Evolutionary conservation across 2,329 filamentous ascomycete species (phyloP), one percentile per base, ranked within the genome.

Genomic region (Venturia carpophila): DNA sequence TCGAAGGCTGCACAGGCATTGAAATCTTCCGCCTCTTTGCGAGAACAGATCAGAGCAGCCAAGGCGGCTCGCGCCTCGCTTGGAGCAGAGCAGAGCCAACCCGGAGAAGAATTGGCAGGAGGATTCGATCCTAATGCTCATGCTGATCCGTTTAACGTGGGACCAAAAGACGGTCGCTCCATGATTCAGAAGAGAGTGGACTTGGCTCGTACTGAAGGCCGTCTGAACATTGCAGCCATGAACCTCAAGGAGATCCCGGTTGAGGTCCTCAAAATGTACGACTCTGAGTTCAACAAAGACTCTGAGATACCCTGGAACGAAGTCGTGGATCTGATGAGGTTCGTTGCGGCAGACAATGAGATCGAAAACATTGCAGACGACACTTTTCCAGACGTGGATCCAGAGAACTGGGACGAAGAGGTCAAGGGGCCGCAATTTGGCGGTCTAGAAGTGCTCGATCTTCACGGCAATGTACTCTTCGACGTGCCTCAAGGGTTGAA

Each of bases 11-110:
- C 71, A 55, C 68, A 69, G 7, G 74, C 75, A 0, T 76, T 79
- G 6, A 94, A 90, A 70, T 92, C 92, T 0, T 97, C 93, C 0
- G 80, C 84, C 19, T 87, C 92, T 0, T 78, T 99, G 17, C 86
- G 94, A 42, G 91, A 97, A 63, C 92, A 94, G 64, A 97, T 97
- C 68, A 91, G 92, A 45, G 93, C 92, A 70, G 93, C 94, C 0
- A 96, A 93, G 73, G 92, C 92, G 2, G 90, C 91, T 2, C 88
- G 85, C 65, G 76, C 72, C 66, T 72, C 68, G 24, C 27, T 63
- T 30, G 61, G 45, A 43, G 43, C 39, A 45, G 10, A 41, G 62
- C 34, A 66, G 67, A n/a, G 62, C 61, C 47, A 61, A 27, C 47
- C 61, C 17, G 45, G 37, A 24, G 24, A 30, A 15, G 58, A 49